These are phyloP conservation scores for Penicillium sp. DNA, from an alignment of 2,329 filamentous ascomycete genomes.

Conservation along the genomic window DNA sequence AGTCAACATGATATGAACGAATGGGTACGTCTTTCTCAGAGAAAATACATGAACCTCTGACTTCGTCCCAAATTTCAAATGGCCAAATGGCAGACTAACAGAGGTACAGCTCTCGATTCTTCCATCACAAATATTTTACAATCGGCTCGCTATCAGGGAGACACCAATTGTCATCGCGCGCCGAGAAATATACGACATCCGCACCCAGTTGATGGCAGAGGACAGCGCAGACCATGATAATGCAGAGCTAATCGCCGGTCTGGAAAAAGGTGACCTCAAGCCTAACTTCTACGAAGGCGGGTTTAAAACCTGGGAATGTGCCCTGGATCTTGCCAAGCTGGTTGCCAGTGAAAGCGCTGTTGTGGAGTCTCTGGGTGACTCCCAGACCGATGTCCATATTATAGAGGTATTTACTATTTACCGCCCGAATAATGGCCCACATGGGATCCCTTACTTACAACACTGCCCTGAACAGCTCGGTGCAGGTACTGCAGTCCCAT, in stretches of 20 bases:
- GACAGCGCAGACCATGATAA: slow-evolving; percentile 41
- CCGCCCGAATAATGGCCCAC: not conserved
- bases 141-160: slow-evolving; percentile 44
- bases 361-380: slow-evolving; percentile 8
- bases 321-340: slow-evolving; percentile 52
- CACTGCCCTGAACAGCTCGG: slow-evolving; percentile 46
- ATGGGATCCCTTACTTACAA: not conserved
- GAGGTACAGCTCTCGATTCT: slow-evolving; percentile 47
- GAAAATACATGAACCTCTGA: not conserved
- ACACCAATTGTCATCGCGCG: slow-evolving; percentile 43
- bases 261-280: slow-evolving; percentile 54
- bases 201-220: slow-evolving; percentile 60
- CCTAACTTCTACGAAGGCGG: slow-evolving; percentile 62
- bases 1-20: slow-evolving; percentile 44
- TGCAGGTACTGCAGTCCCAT: slow-evolving; percentile 59
- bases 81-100: slow-evolving; percentile 2
- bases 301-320: slow-evolving; percentile 66
- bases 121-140: slow-evolving; percentile 58
- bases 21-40: slow-evolving; percentile 39
- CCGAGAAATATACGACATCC: slow-evolving; percentile 59
- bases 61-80: not conserved
- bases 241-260: slow-evolving; percentile 43
- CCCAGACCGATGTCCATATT: slow-evolving; percentile 36
- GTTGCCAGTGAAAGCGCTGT: slow-evolving; percentile 18
- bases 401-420: slow-evolving; percentile 36